Evolutionary conservation across 495 filamentous ascomycete species (phyloP), one percentile per base, ranked within the genome.

Genomic region (Penicillium longicatenatum): DNA sequence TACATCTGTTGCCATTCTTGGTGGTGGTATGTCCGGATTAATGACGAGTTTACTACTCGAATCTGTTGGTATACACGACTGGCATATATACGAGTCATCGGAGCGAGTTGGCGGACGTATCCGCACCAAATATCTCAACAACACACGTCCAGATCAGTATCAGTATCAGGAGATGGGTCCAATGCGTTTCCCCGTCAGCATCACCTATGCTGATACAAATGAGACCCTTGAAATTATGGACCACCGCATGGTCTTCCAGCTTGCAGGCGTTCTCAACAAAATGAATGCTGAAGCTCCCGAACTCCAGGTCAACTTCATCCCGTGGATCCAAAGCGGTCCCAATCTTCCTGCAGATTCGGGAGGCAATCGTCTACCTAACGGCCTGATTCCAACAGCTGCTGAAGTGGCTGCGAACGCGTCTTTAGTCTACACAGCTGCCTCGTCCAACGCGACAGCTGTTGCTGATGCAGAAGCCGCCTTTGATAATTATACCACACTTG

Each of bases 151-250:
- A 0, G 82, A 84, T 22, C 75, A 90, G 16, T 89, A 89, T 56
- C 84, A 86, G 43, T 90, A 90, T 55, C 86, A 89, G 39, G 87
- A 90, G 64, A 89, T 90, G 87, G 87, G 87, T 0, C 85, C 87
- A 0, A 89, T 89, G 87, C 76, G 87, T 4, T 89, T 86, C 31
- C 75, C 79, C 6, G 72, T 81, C 4, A 67, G 63, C 30, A 75
- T 79, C 55, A 84, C 74, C 0, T 79, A 82, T 62, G 59, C 70
- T 0, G 75, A 75, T 26, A 78, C 66, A 10, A 86, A 85, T 53
- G 77, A 84, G 70, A 82, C 79, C 0, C 68, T 85, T 30, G 70
- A 79, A 49, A 81, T 84, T 50, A 71, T 73, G 30, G 84, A 86
- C 61, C 83, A 87, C 61, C 79, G 79, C 50, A 75, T 87, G 67